Evolutionary conservation across 2,329 filamentous ascomycete genomes (phyloP), one percentile per base, ranked within the genome.

Genomic region (Drechslerella stenobrocha): DNA sequence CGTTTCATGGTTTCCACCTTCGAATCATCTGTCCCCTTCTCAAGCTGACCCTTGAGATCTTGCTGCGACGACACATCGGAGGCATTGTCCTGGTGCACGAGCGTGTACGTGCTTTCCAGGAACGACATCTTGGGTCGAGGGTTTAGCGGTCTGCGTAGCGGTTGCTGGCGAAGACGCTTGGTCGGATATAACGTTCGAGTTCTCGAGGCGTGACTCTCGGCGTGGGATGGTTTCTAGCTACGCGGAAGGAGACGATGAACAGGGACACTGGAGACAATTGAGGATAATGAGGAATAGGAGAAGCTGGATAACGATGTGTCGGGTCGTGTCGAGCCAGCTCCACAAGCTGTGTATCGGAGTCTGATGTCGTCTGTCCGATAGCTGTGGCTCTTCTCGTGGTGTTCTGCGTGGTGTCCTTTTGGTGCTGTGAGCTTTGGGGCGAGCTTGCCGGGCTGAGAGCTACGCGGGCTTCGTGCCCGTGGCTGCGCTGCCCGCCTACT

Each of bases 61-160:
- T 90, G 89, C 78, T 93, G 81, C 70, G 87, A 85, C 63, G 93
- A 92, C 75, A 95, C 87, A 77, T 97, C 93, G 73, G 91, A 89
- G 70, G 90, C 84, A 82, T 96, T 97, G 84, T 98, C 93, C 83
- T 93, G 86, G 79, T 96, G 91, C 79, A 98, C 90, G 79, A 98
- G 80, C 79, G 90, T 96, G 83, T 97, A 98, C 72, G 93, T 84
- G 78, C 89, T 88, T 77, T 98, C 93, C 71, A 97, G 84, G 78
- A 95, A 97, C 73, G 88, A 87, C 79, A 92, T 87, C 92, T 97
- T 98, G 79, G 73, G 30, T 40, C 32, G 52, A 30, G 18, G 52
- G 26, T 53, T 30, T 35, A 7, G 28, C 47, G 35, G 28, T 34
- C 87, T 82, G 76, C 74, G 70, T 55, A 61, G 47, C 47, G 50